A percentile compares a stretch with the other conserved stretches of the same genome.
Conservation (phyloP, 2,329 filamentous ascomycete species). For the Lasiodiplodia sp. region DNA sequence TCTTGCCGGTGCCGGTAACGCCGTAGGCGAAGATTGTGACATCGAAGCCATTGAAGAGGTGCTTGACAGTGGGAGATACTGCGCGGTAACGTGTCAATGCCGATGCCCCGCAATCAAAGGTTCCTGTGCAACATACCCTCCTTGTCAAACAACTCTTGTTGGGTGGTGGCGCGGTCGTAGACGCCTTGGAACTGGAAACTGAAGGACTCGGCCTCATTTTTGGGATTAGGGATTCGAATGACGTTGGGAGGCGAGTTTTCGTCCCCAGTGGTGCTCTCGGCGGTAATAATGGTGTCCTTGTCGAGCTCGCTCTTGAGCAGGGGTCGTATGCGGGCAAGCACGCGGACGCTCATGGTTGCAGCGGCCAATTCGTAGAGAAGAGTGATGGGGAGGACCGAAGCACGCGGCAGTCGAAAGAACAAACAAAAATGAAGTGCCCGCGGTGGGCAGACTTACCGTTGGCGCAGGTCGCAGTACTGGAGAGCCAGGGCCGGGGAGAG, state of each 20-base stretch:
- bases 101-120: not conserved
- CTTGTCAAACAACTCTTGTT: constrained; percentile 86
- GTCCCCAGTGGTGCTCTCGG: constrained; percentile 52
- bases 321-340: constrained; percentile 89
- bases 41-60: constrained; percentile 88
- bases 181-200: constrained; percentile 95
- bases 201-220: constrained; percentile 89
- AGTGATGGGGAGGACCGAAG: constrained; percentile 15
- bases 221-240: constrained; percentile 90
- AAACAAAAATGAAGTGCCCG: constrained; percentile 38
- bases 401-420: constrained; percentile 32
- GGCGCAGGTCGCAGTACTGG: constrained; percentile 6
- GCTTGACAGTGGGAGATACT: constrained; percentile 91
- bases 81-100: constrained; percentile 24
- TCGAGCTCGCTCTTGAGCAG: constrained; percentile 85
- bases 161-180: constrained; percentile 79
- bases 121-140: constrained; percentile 69
- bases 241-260: constrained; percentile 63
- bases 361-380: not conserved
- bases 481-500: not conserved
- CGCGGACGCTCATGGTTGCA: constrained; percentile 69
- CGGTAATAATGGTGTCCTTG: constrained; percentile 83
- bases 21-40: constrained; percentile 93
- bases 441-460: constrained; percentile 36
- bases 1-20: constrained; percentile 92